Conservation (phyloP, 345 rosid genomes). For the Eucalyptus guilfoylei region DNA sequence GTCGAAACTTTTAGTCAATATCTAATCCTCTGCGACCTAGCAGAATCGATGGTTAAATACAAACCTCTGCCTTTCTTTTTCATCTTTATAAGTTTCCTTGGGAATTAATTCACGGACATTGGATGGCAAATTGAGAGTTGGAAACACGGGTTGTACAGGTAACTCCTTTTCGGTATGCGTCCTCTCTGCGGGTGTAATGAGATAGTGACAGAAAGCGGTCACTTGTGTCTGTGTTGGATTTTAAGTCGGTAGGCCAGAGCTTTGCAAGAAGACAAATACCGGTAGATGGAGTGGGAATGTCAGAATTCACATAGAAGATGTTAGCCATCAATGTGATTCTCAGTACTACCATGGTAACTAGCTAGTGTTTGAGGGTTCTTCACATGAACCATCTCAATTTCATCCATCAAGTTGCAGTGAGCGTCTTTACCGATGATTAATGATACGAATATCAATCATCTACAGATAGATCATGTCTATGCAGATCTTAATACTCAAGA, state of each 20-base stretch:
- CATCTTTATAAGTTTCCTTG: background rate
- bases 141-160: background rate
- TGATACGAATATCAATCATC: background rate
- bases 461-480: background rate
- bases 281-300: background rate
- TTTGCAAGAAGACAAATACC: background rate
- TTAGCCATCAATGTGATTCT: background rate
- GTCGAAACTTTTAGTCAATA: background rate
- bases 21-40: background rate
- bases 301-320: background rate
- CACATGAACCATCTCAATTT: background rate
- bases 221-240: background rate
- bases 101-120: background rate
- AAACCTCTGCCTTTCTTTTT: background rate
- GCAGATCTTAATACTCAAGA: background rate
- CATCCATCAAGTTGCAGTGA: background rate
- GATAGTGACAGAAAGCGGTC: background rate
- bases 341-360: background rate
- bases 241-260: background rate
- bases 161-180: background rate
- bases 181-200: background rate
- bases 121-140: background rate
- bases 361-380: background rate
- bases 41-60: background rate
- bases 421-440: background rate